Conservation (phyloP, 2,329 filamentous ascomycete species). For the Rosellinia necatrix region DNA sequence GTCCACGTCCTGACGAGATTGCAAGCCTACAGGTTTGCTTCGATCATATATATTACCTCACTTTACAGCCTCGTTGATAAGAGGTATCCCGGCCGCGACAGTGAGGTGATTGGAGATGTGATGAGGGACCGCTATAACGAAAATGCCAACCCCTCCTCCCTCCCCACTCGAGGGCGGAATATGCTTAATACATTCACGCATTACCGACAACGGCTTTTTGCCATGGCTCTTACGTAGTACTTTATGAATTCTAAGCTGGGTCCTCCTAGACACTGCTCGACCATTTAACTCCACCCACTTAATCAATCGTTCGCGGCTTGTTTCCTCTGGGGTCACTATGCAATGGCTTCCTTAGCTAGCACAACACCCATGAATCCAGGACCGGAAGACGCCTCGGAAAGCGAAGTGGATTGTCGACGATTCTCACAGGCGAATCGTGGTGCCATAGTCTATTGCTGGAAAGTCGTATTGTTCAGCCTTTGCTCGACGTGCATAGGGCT, state of each 20-base stretch:
- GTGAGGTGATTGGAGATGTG: no score
- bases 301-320: neutral
- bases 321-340: neutral
- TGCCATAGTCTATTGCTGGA: neutral
- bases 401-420: constrained; percentile 12
- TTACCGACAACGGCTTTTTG: neutral
- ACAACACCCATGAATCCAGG: neutral
- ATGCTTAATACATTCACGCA: neutral
- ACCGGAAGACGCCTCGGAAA: constrained; percentile 16
- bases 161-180: no score
- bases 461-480: constrained; percentile 2
- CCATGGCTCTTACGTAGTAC: neutral
- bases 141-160: constrained; percentile 1
- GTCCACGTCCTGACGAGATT: neutral
- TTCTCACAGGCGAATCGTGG: constrained; percentile 7
- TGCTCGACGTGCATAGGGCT: constrained; percentile 15
- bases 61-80: constrained; percentile 1
- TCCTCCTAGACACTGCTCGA: neutral
- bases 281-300: neutral
- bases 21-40: constrained; percentile 6
- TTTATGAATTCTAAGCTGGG: constrained; percentile 5
- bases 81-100: no score
- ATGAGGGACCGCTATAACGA: neutral
- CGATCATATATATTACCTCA: no score
- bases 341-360: neutral